Conservation (phyloP, 2,329 filamentous ascomycete species). For the Neocatenulostroma microsporum region DNA sequence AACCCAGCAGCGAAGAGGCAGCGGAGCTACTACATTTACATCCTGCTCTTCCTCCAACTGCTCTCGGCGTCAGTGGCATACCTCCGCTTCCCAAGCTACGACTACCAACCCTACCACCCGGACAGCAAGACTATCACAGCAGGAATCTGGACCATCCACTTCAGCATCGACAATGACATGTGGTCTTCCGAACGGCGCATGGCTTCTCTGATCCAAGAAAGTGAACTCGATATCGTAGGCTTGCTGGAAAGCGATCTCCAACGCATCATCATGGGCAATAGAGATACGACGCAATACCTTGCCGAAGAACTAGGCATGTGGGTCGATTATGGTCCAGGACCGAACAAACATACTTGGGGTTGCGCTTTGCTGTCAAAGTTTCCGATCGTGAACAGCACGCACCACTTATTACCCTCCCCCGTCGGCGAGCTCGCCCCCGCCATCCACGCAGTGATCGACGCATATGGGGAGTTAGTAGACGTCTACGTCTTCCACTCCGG, state of each 20-base stretch:
- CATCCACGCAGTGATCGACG: conserved; percentile 91
- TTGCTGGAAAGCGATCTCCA: conserved; percentile 88
- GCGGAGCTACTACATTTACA: conserved; percentile 61
- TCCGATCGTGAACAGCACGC: conserved; percentile 92
- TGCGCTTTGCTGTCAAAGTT: conserved; percentile 90
- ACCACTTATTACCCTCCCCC: conserved; percentile 87
- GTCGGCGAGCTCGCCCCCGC: conserved; percentile 92
- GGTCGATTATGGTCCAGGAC: conserved; percentile 91
- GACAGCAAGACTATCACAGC: conserved; percentile 83
- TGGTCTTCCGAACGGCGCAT: conserved; percentile 91
- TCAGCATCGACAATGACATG: conserved; percentile 97
- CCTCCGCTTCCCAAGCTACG: conserved; percentile 82
- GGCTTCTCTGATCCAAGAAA: conserved; percentile 63
- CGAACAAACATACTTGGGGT: conserved; percentile 99
- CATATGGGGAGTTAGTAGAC: conserved; percentile 82
- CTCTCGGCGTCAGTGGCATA: conserved; percentile 75
- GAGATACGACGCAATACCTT: conserved; percentile 88
- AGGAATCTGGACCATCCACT: conserved; percentile 98
- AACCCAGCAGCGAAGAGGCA: conserved; percentile 45
- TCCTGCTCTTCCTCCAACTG: conserved; percentile 69
- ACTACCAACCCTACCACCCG: conserved; percentile 83
- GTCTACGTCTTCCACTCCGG: conserved; percentile 98
- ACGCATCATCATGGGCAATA: conserved; percentile 99
- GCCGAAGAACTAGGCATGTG: conserved; percentile 98
- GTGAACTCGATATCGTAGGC: conserved; percentile 97